Evolutionary conservation across 2,329 filamentous ascomycete genomes (phyloP), one percentile per base, ranked within the genome.

Genomic region (Talaromyces sp.): DNA sequence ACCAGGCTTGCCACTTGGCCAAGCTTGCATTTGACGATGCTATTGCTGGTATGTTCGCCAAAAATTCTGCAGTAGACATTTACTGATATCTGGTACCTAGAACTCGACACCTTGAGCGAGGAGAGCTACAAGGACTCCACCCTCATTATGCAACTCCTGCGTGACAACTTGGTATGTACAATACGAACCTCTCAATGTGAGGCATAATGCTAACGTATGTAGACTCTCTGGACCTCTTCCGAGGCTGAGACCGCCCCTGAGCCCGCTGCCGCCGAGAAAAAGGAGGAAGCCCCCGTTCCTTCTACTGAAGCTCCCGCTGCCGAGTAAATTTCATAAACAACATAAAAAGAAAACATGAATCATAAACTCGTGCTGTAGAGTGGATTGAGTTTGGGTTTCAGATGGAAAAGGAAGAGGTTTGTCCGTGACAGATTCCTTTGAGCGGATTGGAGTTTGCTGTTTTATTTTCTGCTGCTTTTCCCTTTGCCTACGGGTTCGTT

Each of bases 71-170:
- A 17, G 11, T 41, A 17, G 15, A 41, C 5, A 1, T 41, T 3
- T 56, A 27, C 39, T 56, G 71, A 69, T 76, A 73, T 72, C 69
- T 63, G 2, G 17, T 60, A 50, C 58, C 13, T 61, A 93, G 93
- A 97, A 86, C 91, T 97, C 72, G 93, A 97, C 81, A 97, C 93
- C 73, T 86, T 97, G 73, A 96, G 91, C 80, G 93, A 97, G 88
- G 93, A 97, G 87, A 96, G 92, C 87, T 97, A 97, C 91, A 96
- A 96, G 89, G 93, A 97, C 85, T 96, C 92, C 56, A 97, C 93
- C 69, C 89, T 97, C 75, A 97, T 97, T 84, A 97, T 97, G 93
- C 93, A 97, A 86, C 90, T 97, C 69, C 90, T 97, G 79, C 91
- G 93, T 79, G 93, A 97, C 85, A 97, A 97, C 88, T 80, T 97